Percentiles rank a stretch among this genome's conserved stretches.
Conservation (phyloP, 148 eudicot genomes). For the Diospyros kaki region DNA sequence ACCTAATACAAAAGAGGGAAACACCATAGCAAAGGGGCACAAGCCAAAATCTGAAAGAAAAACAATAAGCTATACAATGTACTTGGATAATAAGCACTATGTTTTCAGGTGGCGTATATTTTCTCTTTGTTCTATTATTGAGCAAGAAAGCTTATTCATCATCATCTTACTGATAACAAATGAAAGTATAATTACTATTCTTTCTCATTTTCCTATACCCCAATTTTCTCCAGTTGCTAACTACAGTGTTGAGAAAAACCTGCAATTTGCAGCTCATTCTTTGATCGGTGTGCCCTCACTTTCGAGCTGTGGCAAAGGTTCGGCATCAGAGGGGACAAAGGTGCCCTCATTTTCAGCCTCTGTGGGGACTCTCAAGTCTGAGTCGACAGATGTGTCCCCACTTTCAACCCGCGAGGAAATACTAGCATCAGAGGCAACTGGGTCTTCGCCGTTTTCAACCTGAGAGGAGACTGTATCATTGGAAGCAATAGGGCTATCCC, state of each 20-base stretch:
- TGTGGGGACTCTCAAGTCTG: background rate
- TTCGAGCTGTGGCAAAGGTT: slow-evolving; percentile 22
- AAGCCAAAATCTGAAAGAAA: background rate
- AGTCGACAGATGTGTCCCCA: background rate
- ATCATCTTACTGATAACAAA: background rate
- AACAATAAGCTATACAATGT: background rate
- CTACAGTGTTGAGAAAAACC: background rate
- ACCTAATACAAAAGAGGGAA: background rate
- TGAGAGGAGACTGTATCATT: slow-evolving; percentile 22
- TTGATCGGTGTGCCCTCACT: slow-evolving; percentile 3
- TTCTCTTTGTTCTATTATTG: background rate
- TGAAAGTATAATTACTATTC: background rate
- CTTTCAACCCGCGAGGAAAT: slow-evolving; percentile 25
- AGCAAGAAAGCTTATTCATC: background rate
- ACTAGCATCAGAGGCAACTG: background rate
- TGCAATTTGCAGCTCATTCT: slow-evolving; percentile 6
- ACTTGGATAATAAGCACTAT: background rate
- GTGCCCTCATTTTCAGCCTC: slow-evolving; percentile 5
- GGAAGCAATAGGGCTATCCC: background rate
- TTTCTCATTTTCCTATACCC: background rate
- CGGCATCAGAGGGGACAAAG: background rate
- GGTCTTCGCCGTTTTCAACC: slow-evolving; percentile 24
- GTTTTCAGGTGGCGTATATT: background rate
- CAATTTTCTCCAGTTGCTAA: background rate
- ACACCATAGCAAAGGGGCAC: too few species aligned